Conservation (phyloP, 2,329 filamentous ascomycete genomes). For the Blastomyces gilchristii region DNA sequence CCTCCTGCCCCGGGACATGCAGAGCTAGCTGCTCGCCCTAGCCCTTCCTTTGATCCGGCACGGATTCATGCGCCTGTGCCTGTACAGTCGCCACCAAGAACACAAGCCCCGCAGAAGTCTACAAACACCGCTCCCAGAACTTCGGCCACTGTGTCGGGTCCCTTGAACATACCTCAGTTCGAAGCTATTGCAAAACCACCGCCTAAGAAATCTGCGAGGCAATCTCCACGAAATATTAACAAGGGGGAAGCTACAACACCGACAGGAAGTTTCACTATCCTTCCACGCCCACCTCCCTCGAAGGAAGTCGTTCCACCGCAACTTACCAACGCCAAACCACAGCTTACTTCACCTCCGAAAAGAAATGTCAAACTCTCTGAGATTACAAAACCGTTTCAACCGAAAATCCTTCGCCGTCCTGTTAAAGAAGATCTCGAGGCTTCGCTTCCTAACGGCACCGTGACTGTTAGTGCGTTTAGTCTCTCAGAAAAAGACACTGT, state of each 20-base stretch:
- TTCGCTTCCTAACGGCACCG: conserved; percentile 22
- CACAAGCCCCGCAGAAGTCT: conserved; percentile 11
- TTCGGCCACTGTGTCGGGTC: conserved; percentile 33
- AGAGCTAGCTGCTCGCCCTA: conserved; percentile 39
- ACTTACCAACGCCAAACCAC: background rate
- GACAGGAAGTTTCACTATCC: conserved; percentile 5
- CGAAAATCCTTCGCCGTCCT: conserved; percentile 45
- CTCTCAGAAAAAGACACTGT: conserved; percentile 15
- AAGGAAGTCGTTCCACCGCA: background rate
- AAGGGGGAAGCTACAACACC: conserved; percentile 5
- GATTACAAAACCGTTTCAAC: conserved; percentile 40
- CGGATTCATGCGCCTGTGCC: background rate
- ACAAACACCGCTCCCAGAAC: conserved; percentile 16
- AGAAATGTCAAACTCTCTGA: conserved; percentile 24
- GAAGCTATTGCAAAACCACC: conserved; percentile 24
- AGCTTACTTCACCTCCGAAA: background rate
- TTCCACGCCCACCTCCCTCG: conserved; percentile 4
- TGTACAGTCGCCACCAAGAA: conserved; percentile 7
- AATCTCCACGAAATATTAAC: background rate
- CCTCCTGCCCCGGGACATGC: conserved; percentile 28
- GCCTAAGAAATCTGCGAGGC: conserved; percentile 18
- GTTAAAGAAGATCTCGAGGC: conserved; percentile 29
- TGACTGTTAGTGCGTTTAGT: conserved; percentile 19
- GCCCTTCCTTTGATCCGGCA: conserved; percentile 20
- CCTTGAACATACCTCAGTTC: conserved; percentile 32